Evolutionary conservation across 1,284 basidiomycete genomes (phyloP).

Genomic region (Leccinum subrobustum): DNA sequence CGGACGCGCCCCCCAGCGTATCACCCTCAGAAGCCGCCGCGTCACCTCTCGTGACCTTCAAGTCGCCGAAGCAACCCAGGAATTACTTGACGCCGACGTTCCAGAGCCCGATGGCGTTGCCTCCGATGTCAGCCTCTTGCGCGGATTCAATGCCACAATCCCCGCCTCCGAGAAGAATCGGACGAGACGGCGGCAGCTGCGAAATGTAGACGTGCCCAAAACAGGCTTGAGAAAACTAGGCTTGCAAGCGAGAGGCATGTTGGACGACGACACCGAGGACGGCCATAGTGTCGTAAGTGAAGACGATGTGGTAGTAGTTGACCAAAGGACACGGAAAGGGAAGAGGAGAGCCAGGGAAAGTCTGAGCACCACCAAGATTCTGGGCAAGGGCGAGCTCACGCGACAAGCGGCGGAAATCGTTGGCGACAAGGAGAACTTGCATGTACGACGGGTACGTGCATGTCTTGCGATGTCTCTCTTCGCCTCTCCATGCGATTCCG

Average conservation of each 20-base stretch:
- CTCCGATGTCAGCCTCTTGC: slow-evolving; percentile 70
- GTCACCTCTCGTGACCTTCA: slow-evolving; percentile 81
- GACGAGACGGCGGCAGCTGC: slow-evolving; percentile 70
- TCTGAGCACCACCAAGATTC: slow-evolving; percentile 62
- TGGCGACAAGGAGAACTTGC: slow-evolving; percentile 86
- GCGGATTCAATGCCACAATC: slow-evolving; percentile 90
- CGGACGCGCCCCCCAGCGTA: slow-evolving; percentile 67
- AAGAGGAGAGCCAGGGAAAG: slow-evolving; percentile 66
- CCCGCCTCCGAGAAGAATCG: slow-evolving; percentile 82
- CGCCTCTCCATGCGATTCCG: slow-evolving; percentile 13
- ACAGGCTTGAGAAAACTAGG: slow-evolving; percentile 80
- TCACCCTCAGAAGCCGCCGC: slow-evolving; percentile 62
- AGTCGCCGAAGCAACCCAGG: slow-evolving; percentile 80
- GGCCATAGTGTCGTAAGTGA: slow-evolving; percentile 62
- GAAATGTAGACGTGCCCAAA: slow-evolving; percentile 77
- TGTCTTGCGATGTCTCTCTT: slow-evolving; percentile 5
- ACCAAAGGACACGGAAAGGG: slow-evolving; percentile 46
- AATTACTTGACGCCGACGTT: slow-evolving; percentile 70
- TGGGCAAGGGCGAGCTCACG: slow-evolving; percentile 80
- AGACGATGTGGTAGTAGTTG: slow-evolving; percentile 63
- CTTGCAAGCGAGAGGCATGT: slow-evolving; percentile 72
- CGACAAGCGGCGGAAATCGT: slow-evolving; percentile 83
- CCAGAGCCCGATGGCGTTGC: slow-evolving; percentile 66
- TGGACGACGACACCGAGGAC: slow-evolving; percentile 59
- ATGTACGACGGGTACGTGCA: slow-evolving; percentile 75